These are phyloP conservation scores for button mushroom (Agaricus bisporus) DNA, from an alignment of 768 basidiomycete species.

Conservation along the genomic window DNA sequence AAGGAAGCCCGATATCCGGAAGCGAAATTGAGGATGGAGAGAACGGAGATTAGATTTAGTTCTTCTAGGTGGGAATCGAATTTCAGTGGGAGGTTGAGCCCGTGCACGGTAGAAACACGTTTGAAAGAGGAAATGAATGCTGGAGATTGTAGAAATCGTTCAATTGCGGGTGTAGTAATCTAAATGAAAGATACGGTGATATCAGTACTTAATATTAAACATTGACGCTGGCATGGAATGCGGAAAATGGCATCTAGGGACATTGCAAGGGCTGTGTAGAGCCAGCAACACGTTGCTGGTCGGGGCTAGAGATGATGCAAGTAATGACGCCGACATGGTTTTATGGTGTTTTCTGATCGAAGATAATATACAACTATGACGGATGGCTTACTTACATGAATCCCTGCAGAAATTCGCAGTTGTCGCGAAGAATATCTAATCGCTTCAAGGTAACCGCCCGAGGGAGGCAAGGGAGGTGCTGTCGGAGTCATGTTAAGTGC, in stretches of 20 bases:
- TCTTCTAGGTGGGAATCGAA: conserved; percentile 71
- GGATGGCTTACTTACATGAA: conserved; percentile 38
- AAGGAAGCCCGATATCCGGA: conserved; percentile 76
- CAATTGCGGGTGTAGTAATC: conserved; percentile 54
- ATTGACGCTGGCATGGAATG: neutral
- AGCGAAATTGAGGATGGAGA: conserved; percentile 78
- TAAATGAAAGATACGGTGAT: conserved; percentile 19
- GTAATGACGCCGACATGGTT: neutral
- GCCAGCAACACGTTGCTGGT: neutral
- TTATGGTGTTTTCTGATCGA: neutral
- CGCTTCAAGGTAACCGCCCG: conserved; percentile 41
- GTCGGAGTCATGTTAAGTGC: neutral
- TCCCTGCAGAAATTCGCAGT: conserved; percentile 39
- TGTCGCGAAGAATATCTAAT: conserved; percentile 48
- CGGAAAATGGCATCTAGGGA: neutral
- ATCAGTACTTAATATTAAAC: too few relatives aligned
- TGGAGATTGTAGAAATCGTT: conserved; percentile 56
- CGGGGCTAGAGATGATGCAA: neutral
- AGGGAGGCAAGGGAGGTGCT: conserved; percentile 35
- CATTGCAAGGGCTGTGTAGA: neutral
- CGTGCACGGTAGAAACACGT: conserved; percentile 58
- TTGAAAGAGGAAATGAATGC: conserved; percentile 58
- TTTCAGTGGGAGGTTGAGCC: conserved; percentile 70
- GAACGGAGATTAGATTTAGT: conserved; percentile 73
- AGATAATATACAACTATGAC: neutral